A percentile compares a stretch with the other conserved stretches of the same genome.
Evolutionary conservation across 371 early-diverging fungal genomes (phyloP).

Genomic region (Neoconidiobolus thromboides): DNA sequence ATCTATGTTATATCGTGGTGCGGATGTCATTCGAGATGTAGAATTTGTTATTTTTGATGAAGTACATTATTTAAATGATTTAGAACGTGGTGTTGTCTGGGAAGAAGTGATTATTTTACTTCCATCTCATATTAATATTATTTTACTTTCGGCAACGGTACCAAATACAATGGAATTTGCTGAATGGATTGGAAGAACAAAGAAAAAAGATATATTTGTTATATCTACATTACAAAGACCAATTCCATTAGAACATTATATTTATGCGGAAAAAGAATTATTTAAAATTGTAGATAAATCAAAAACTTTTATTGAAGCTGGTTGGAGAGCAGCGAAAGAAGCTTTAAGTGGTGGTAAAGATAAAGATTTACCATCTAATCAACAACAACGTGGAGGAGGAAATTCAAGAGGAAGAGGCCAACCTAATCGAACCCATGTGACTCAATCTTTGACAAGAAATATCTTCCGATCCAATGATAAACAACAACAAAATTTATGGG

Average conservation of each 20-base stretch:
- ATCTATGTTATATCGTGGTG: conserved; percentile 95
- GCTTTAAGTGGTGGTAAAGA: conserved; percentile 22
- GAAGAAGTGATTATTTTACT: conserved; percentile 99
- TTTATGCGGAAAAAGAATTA: conserved; percentile 66
- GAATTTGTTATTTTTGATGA: conserved; percentile 99
- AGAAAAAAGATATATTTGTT: conserved; percentile 91
- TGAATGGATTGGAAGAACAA: conserved; percentile 98
- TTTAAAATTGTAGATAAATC: conserved; percentile 72
- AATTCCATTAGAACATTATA: conserved; percentile 91
- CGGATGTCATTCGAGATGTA: conserved; percentile 91
- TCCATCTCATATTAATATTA: conserved; percentile 81
- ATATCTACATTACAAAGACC: conserved; percentile 93
- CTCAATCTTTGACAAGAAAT: too few relatives aligned
- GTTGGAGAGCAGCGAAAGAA: conserved; percentile 41
- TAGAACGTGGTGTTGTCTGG: conserved; percentile 97
- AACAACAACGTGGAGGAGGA: conserved; percentile 18
- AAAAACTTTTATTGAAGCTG: conserved; percentile 23
- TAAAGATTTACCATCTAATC: conserved; percentile 4
- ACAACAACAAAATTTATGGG: conserved; percentile 63
- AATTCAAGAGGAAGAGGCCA: neutral
- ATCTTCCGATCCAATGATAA: neutral
- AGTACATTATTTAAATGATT: conserved; percentile 97
- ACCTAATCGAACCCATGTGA: neutral
- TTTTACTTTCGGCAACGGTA: conserved; percentile 95
- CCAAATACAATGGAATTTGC: conserved; percentile 99